Evolutionary conservation across 116 monocot species (phyloP).

Genomic region (Posidonia oceanica): DNA sequence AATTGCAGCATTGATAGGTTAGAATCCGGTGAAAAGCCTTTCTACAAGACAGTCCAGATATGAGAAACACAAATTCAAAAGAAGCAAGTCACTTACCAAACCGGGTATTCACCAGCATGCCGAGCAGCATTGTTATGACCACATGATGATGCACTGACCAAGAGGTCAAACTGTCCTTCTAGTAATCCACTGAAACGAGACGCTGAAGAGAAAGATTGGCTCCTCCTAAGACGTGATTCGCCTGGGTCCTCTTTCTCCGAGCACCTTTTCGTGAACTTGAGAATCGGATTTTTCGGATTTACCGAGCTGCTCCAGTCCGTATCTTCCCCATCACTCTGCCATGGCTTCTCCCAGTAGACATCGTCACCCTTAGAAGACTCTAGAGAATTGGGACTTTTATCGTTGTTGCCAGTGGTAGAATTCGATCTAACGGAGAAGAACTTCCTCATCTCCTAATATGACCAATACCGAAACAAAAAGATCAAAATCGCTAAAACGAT

Average conservation of each 20-base stretch:
- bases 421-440: slow-evolving; percentile 61
- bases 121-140: slow-evolving; percentile 7
- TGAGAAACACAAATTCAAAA: not conserved
- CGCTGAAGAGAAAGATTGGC: slow-evolving; percentile 41
- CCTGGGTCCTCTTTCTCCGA: slow-evolving; percentile 8
- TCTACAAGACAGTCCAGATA: not conserved
- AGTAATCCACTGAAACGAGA: slow-evolving; percentile 6
- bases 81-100: slow-evolving; percentile 17
- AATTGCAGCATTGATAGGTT: not conserved
- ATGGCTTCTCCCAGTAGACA: slow-evolving; percentile 16
- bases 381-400: slow-evolving; percentile 7
- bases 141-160: slow-evolving; percentile 9
- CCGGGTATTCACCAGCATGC: slow-evolving; percentile 10
- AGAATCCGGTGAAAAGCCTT: not conserved
- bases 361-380: slow-evolving; percentile 13
- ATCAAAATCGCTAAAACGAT: not conserved
- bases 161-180: slow-evolving; percentile 11
- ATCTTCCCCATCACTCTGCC: slow-evolving; percentile 15
- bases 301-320: not conserved
- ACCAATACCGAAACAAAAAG: not conserved
- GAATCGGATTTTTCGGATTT: slow-evolving; percentile 10
- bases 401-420: slow-evolving; percentile 7
- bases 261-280: slow-evolving; percentile 2
- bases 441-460: slow-evolving; percentile 34
- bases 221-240: slow-evolving; percentile 32